Conservation (phyloP, 441 rosid genomes). For the Erysimum cheiri region DNA sequence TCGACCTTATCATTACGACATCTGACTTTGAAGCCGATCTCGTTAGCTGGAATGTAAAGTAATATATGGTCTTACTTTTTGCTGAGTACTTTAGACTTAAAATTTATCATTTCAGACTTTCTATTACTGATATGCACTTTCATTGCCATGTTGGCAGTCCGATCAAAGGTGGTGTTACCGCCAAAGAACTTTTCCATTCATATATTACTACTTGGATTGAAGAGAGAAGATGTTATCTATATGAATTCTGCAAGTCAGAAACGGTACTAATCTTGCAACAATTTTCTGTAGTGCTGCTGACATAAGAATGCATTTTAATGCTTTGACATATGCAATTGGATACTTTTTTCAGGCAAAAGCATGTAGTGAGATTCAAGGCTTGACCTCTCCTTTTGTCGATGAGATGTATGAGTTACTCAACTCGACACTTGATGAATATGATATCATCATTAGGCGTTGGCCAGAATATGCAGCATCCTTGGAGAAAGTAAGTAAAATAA, state of each 20-base stretch:
- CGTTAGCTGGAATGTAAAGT: slow-evolving; percentile 79
- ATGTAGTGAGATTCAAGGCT: slow-evolving; percentile 64
- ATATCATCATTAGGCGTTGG: slow-evolving; percentile 78
- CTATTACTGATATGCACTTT: slow-evolving; percentile 26
- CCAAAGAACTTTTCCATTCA: slow-evolving; percentile 80
- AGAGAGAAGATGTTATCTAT: slow-evolving; percentile 67
- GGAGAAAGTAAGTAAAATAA: slow-evolving; percentile 63
- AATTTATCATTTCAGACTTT: not conserved
- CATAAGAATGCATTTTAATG: not conserved
- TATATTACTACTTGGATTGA: slow-evolving; percentile 81
- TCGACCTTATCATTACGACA: slow-evolving; percentile 85
- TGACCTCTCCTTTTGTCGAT: slow-evolving; percentile 83
- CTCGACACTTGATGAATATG: slow-evolving; percentile 72
- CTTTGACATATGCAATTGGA: slow-evolving; percentile 18
- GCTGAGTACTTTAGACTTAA: not conserved
- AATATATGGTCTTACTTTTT: slow-evolving; percentile 17
- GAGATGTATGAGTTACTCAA: slow-evolving; percentile 75
- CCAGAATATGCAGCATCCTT: slow-evolving; percentile 69
- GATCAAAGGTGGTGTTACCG: slow-evolving; percentile 79
- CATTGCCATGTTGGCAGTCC: slow-evolving; percentile 53
- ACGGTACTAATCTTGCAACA: slow-evolving; percentile 53
- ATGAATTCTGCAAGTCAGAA: slow-evolving; percentile 82
- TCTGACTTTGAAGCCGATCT: slow-evolving; percentile 75
- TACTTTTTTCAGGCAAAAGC: slow-evolving; percentile 63
- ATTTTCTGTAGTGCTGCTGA: not conserved